Evolutionary conservation across 2,329 filamentous ascomycete genomes (phyloP), one percentile per base, ranked within the genome.

Genomic region (Xylaria multiplex): DNA sequence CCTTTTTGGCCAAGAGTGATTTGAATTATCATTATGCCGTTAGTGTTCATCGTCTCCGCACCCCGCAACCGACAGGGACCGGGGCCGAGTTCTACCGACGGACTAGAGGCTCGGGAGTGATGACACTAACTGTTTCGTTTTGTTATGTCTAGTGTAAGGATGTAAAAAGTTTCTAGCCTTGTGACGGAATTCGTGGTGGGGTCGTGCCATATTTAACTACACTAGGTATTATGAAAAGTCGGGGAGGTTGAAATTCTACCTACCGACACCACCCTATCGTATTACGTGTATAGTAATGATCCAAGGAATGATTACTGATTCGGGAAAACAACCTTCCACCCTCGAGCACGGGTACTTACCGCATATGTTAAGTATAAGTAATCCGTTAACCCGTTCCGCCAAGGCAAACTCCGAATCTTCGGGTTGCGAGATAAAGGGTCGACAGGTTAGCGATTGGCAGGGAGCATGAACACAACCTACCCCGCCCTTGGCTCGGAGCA

Each of bases 21-120:
- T 64, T 67, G 65, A 64, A 53, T 67, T 67, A 58, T 11, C 42
- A 35, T 46, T 49, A 53, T 55, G 45, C 32, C 19, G 43, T 52
- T 42, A 42, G 22, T 30, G 52, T 52, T 50, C 45, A n/a, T 48
- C 53, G 11, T 59, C 57, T 54, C 61, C 57, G 52, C 61, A 58
- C 64, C 60, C 60, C 64, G 50, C 49, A 64, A n/a, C 48, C 19
- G 62, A 61, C 42, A 32, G 35, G 46, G 50, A 11, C 30, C 37
- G 40, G 56, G 50, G 43, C 40, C n/a, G 61, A 49, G 59, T 53
- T 59, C 37, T 58, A 40, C 35, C 43, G 63, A 61, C 45, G 16
- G 54, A 42, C 35, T 46, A 16, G 45, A 32, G 24, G 16, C 45
- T 64, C 22, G 19, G 43, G 32, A 35, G 40, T 16, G 37, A 40